A percentile compares a stretch with the other conserved stretches of the same genome.
phyloP scores from a whole-genome alignment of 108 stramenopile genomes.

The Nitzschia inconspicua region DNA sequence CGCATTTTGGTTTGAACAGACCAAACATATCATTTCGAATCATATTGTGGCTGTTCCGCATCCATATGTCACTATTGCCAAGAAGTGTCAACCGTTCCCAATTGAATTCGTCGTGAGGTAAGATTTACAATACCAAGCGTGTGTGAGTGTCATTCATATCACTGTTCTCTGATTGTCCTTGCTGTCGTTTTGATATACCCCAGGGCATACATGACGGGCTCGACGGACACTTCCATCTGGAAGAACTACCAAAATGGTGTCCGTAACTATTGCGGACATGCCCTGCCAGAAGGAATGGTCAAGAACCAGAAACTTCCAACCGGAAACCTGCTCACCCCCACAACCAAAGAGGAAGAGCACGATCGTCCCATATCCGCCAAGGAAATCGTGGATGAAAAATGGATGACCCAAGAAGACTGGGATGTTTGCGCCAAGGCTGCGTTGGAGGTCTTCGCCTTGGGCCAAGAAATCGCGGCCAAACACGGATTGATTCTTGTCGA shows the following conservation, averaged over 20 bases:
- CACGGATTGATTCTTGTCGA: conserved; percentile 96
- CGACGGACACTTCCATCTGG: conserved; percentile 97
- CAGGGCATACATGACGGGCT: conserved; percentile 94
- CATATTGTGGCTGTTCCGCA: conserved; percentile 89
- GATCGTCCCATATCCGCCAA: conserved; percentile 94
- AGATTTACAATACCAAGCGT: conserved; percentile 6
- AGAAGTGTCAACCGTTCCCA: conserved; percentile 93
- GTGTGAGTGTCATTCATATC: background rate
- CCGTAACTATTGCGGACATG: conserved; percentile 93
- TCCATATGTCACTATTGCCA: conserved; percentile 91
- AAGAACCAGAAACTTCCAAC: conserved; percentile 88
- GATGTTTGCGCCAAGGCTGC: conserved; percentile 75
- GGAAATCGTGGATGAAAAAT: conserved; percentile 86
- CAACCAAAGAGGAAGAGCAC: conserved; percentile 96
- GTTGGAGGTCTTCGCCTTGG: conserved; percentile 74
- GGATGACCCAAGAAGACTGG: conserved; percentile 86
- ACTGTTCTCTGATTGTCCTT: background rate
- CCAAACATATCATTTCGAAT: conserved; percentile 88
- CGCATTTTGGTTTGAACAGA: conserved; percentile 95
- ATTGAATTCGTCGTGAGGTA: conserved; percentile 97
- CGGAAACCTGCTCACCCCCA: conserved; percentile 89
- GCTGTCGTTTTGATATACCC: background rate
- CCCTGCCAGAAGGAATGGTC: conserved; percentile 89
- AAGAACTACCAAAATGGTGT: conserved; percentile 96
- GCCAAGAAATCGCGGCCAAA: conserved; percentile 83